phyloP scores from a whole-genome alignment of 1,139 yeast species.

The Geotrichum restrictum region DNA sequence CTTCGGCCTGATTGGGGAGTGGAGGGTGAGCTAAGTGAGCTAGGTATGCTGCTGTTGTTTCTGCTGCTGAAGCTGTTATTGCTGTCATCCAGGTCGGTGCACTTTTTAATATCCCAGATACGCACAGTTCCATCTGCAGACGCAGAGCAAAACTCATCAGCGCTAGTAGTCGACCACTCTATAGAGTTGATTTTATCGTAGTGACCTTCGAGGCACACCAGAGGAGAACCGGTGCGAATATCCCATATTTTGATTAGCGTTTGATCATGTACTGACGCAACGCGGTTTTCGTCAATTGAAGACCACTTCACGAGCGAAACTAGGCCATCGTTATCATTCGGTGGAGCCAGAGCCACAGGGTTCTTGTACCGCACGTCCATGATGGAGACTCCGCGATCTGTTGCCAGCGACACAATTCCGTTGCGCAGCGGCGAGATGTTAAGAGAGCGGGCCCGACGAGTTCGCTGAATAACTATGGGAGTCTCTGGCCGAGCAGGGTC shows the following conservation, averaged over 20 bases:
- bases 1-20: not conserved
- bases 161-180: slow-evolving; percentile 52
- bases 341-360: slow-evolving; percentile 45
- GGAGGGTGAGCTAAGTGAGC: not conserved
- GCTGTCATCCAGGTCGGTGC: slow-evolving; percentile 16
- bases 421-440: slow-evolving; percentile 50
- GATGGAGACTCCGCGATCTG: slow-evolving; percentile 66
- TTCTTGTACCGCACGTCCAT: slow-evolving; percentile 55
- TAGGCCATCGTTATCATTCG: slow-evolving; percentile 37
- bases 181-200: slow-evolving; percentile 51
- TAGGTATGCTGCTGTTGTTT: not conserved
- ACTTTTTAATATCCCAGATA: slow-evolving; percentile 60
- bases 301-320: slow-evolving; percentile 60
- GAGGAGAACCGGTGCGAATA: slow-evolving; percentile 52
- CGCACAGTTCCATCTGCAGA: slow-evolving; percentile 68
- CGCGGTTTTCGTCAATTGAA: slow-evolving; percentile 52
- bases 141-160: slow-evolving; percentile 58
- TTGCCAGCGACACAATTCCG: slow-evolving; percentile 59
- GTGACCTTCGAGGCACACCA: slow-evolving; percentile 56
- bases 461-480: slow-evolving; percentile 52
- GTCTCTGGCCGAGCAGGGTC: slow-evolving; percentile 54
- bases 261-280: slow-evolving; percentile 65
- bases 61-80: not conserved
- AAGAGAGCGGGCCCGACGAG: slow-evolving; percentile 51
- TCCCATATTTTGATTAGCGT: slow-evolving; percentile 70